Evolutionary conservation across 164 flowering plant genomes (phyloP).

Genomic region (Sextonia rubra): DNA sequence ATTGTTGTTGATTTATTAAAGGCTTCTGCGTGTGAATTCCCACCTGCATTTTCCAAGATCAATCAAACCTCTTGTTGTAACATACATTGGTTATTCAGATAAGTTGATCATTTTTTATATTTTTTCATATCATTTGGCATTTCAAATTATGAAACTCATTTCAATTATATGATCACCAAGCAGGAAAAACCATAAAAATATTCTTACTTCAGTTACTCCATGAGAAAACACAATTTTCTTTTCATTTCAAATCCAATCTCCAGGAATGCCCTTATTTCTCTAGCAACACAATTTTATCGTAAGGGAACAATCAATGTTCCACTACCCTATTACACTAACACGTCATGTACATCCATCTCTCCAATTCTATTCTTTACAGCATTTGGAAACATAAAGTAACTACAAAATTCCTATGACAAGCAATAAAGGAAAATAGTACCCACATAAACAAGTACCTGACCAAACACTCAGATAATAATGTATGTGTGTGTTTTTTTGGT

Average conservation of each 20-base stretch:
- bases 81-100: neutral
- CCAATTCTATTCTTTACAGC: neutral
- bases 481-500: neutral
- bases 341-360: constrained; percentile 1
- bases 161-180: neutral
- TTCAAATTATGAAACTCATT: neutral
- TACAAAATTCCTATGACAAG: neutral
- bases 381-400: neutral
- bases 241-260: neutral
- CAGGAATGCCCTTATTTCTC: neutral
- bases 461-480: neutral
- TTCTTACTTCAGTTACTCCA: neutral
- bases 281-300: too few relatives aligned
- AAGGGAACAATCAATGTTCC: neutral
- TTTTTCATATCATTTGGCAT: neutral
- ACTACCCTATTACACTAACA: neutral
- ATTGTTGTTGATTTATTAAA: neutral
- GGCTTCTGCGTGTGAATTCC: neutral
- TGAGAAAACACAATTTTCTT: neutral
- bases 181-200: neutral
- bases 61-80: too few relatives aligned
- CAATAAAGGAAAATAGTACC: neutral
- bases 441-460: neutral
- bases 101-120: neutral
- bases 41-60: neutral